These are phyloP conservation scores for Bjerkandera adusta DNA, from an alignment of 1,284 basidiomycete genomes.

Conservation along the genomic window DNA sequence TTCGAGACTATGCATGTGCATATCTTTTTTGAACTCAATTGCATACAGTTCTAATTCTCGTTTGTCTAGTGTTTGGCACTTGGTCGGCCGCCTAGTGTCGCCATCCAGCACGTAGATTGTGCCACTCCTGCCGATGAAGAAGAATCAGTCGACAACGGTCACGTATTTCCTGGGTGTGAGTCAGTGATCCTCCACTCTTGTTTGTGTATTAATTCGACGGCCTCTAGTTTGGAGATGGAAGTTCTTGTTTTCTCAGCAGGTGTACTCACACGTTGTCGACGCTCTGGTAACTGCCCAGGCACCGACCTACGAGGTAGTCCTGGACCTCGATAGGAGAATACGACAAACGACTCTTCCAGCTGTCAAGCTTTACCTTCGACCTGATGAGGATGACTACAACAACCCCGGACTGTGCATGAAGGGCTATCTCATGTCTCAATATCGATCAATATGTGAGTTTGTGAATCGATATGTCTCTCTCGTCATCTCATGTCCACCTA, in stretches of 20 bases:
- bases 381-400: conserved; percentile 29
- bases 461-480: not conserved
- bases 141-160: conserved; percentile 22
- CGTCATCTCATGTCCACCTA: not conserved
- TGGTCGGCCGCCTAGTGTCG: conserved; percentile 29
- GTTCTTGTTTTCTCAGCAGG: conserved; percentile 24
- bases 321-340: conserved; percentile 31
- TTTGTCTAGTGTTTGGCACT: conserved; percentile 27
- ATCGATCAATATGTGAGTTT: conserved; percentile 28
- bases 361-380: conserved; percentile 27
- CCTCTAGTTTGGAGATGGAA: conserved; percentile 29
- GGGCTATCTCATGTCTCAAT: conserved; percentile 31
- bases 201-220: not conserved
- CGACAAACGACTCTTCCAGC: conserved; percentile 28
- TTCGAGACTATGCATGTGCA: conserved; percentile 37
- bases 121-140: conserved; percentile 29
- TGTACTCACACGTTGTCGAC: conserved; percentile 26
- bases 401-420: conserved; percentile 29
- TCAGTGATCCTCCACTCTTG: not conserved
- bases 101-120: conserved; percentile 28
- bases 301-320: conserved; percentile 27
- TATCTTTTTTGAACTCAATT: not conserved
- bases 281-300: conserved; percentile 28
- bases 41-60: not conserved
- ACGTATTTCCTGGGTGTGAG: conserved; percentile 27